A percentile compares a stretch with the other conserved stretches of the same genome.
phyloP scores from a whole-genome alignment of 768 basidiomycete genomes.

The Boletellus emodensis region DNA sequence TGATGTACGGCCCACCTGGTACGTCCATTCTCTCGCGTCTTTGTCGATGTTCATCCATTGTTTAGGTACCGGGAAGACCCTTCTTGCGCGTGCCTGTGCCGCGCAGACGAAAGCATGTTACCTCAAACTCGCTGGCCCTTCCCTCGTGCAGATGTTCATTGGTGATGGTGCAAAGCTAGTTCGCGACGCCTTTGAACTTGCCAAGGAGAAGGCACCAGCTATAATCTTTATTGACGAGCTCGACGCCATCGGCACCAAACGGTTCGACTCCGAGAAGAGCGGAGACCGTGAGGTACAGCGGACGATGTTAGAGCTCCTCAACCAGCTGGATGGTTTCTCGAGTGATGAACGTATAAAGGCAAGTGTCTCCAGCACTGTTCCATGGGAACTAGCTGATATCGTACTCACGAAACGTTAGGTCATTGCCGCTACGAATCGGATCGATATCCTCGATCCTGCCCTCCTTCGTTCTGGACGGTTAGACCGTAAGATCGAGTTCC shows the following conservation, averaged over 20 bases:
- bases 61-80: slow-evolving; percentile 91
- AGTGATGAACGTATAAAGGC: slow-evolving; percentile 98
- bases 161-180: slow-evolving; percentile 99
- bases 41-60: not conserved
- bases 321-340: slow-evolving; percentile 97
- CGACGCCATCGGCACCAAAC: slow-evolving; percentile 98
- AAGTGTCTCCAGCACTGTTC: slow-evolving; percentile 5
- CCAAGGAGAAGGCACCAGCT: slow-evolving; percentile 97
- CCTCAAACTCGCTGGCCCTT: slow-evolving; percentile 95
- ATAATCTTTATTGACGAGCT: slow-evolving; percentile 99
- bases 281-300: slow-evolving; percentile 99
- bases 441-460: slow-evolving; percentile 97
- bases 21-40: slow-evolving; percentile 6
- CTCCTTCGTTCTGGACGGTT: slow-evolving; percentile 97
- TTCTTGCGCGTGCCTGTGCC: slow-evolving; percentile 95
- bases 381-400: not conserved
- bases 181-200: slow-evolving; percentile 95
- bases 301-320: slow-evolving; percentile 98
- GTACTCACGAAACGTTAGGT: slow-evolving; percentile 52
- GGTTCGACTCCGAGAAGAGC: slow-evolving; percentile 98
- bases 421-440: slow-evolving; percentile 97
- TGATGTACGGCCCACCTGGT: slow-evolving; percentile 99
- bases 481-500: slow-evolving; percentile 98
- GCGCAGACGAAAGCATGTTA: slow-evolving; percentile 98
- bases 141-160: slow-evolving; percentile 99